These are phyloP conservation scores for Mercurialis annua DNA, from an alignment of 345 rosid genomes.

Conservation along the genomic window DNA sequence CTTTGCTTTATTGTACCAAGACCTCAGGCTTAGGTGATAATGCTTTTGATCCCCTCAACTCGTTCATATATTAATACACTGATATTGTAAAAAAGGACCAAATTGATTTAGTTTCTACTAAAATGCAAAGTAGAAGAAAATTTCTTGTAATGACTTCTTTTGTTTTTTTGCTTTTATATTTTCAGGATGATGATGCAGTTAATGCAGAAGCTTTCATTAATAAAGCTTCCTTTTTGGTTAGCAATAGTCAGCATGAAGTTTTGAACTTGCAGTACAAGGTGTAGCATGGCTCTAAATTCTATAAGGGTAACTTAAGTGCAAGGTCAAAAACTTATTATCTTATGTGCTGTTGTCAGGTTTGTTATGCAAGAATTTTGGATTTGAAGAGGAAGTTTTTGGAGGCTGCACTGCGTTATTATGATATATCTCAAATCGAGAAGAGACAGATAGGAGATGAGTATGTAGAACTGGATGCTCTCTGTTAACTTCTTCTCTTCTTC, in stretches of 20 bases:
- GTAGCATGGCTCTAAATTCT: slow-evolving; percentile 1
- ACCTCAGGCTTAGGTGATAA: neutral
- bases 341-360: slow-evolving; percentile 49
- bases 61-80: neutral
- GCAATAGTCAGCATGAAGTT: slow-evolving; percentile 90
- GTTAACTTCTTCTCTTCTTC: neutral
- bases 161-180: slow-evolving; percentile 8
- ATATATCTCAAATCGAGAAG: slow-evolving; percentile 94
- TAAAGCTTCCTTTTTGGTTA: slow-evolving; percentile 96
- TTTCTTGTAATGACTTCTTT: neutral
- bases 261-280: slow-evolving; percentile 92
- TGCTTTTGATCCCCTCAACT: too few relatives aligned
- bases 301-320: neutral
- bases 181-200: slow-evolving; percentile 98
- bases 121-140: neutral
- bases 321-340: slow-evolving; percentile 12
- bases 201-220: slow-evolving; percentile 95
- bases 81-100: too few relatives aligned
- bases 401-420: slow-evolving; percentile 90
- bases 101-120: too few relatives aligned
- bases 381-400: slow-evolving; percentile 94
- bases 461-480: slow-evolving; percentile 22
- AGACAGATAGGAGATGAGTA: slow-evolving; percentile 94
- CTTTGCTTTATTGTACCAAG: too few relatives aligned
- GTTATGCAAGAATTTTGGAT: slow-evolving; percentile 97